Percentiles rank a stretch among this genome's conserved stretches.
phyloP scores from a whole-genome alignment of 495 filamentous ascomycete species.

The Delitschia confertaspora region DNA sequence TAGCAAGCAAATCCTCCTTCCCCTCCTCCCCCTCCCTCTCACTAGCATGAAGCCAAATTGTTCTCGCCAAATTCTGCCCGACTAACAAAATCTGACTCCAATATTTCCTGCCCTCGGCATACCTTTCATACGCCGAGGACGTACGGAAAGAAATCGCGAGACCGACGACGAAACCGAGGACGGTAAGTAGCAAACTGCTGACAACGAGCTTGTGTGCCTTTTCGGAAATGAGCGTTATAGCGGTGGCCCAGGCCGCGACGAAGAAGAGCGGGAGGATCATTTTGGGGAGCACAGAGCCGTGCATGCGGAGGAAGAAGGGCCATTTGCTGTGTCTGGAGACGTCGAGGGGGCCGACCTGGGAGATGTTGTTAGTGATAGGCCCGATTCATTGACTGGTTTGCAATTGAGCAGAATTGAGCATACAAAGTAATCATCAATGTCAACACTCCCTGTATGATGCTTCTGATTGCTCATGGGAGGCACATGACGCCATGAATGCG shows the following conservation, averaged over 20 bases:
- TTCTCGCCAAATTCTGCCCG: constrained; percentile 63
- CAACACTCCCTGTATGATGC: constrained; percentile 6
- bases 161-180: constrained; percentile 86
- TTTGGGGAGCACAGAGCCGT: constrained; percentile 28
- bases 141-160: constrained; percentile 77
- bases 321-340: constrained; percentile 26
- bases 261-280: constrained; percentile 60
- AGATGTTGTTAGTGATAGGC: constrained; percentile 3
- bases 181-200: constrained; percentile 64
- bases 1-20: constrained; percentile 64
- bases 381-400: neutral
- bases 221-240: constrained; percentile 55
- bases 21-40: constrained; percentile 54
- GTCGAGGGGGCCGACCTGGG: constrained; percentile 23
- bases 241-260: constrained; percentile 59
- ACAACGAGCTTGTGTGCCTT: constrained; percentile 48
- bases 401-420: neutral
- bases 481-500: constrained; percentile 13
- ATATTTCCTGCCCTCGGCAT: constrained; percentile 65
- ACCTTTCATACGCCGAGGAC: constrained; percentile 76
- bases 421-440: constrained; percentile 28
- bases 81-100: constrained; percentile 68
- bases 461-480: constrained; percentile 3
- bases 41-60: constrained; percentile 66
- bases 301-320: constrained; percentile 30